These are phyloP conservation scores for Aechmea fasciata DNA, from an alignment of 176 grass and related monocot species.

Conservation along the genomic window DNA sequence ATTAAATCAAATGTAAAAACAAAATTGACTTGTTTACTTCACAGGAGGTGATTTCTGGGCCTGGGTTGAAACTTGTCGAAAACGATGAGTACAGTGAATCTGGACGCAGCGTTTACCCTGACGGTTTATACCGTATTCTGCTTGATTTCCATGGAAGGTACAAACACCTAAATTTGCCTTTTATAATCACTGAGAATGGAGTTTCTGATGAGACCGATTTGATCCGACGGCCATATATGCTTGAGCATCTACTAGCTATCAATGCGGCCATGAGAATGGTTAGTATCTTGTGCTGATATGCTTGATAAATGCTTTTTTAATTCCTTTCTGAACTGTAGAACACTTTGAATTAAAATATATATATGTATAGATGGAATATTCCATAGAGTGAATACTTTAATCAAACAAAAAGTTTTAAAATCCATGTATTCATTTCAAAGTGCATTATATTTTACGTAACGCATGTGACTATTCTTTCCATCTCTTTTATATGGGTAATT, in stretches of 20 bases:
- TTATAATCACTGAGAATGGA: slow-evolving; percentile 95
- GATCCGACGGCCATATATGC: slow-evolving; percentile 76
- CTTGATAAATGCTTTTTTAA: neutral
- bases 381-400: too few species aligned
- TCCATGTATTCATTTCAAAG: too few species aligned
- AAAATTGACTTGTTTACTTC: slow-evolving; percentile 3
- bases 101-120: slow-evolving; percentile 83
- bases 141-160: slow-evolving; percentile 84
- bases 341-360: too few species aligned
- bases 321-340: neutral
- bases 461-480: neutral
- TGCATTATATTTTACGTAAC: too few species aligned
- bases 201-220: slow-evolving; percentile 92
- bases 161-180: slow-evolving; percentile 67
- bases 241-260: slow-evolving; percentile 80
- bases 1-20: neutral
- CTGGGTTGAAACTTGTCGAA: slow-evolving; percentile 74
- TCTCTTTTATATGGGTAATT: slow-evolving; percentile 5
- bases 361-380: too few species aligned
- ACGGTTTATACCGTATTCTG: slow-evolving; percentile 70
- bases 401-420: too few species aligned
- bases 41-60: slow-evolving; percentile 94
- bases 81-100: slow-evolving; percentile 92
- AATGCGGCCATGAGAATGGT: slow-evolving; percentile 76
- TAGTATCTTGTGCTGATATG: slow-evolving; percentile 10